Conservation (phyloP, 345 rosid genomes). For the Pistacia vera region DNA sequence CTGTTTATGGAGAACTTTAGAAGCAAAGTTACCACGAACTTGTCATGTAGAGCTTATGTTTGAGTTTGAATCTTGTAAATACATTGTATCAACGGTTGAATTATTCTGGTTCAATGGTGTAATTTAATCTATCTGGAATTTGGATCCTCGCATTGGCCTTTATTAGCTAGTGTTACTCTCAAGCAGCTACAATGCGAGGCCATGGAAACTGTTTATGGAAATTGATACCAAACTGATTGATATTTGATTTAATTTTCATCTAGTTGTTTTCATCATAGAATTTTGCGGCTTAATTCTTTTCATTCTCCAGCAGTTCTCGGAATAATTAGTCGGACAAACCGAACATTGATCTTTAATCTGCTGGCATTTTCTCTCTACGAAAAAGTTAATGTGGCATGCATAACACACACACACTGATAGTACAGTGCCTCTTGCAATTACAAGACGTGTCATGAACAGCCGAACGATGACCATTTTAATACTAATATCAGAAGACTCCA, state of each 20-base stretch:
- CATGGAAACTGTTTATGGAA: neutral
- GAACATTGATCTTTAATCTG: neutral
- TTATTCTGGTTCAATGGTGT: neutral
- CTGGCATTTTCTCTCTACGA: neutral
- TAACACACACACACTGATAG: too few species aligned
- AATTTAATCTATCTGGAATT: neutral
- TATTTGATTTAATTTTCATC: neutral
- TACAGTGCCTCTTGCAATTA: too few species aligned
- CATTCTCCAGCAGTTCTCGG: too few species aligned
- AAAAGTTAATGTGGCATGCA: neutral
- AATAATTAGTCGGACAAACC: too few species aligned
- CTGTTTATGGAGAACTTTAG: constrained; percentile 87
- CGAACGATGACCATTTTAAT: too few species aligned
- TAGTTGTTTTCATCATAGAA: neutral
- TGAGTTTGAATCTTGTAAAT: neutral
- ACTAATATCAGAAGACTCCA: too few species aligned
- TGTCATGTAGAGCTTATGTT: constrained; percentile 28
- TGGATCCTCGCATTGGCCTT: neutral
- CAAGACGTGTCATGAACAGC: too few species aligned
- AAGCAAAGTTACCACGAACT: constrained; percentile 69
- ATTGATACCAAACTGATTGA: neutral
- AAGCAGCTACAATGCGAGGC: neutral
- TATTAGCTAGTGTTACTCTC: neutral
- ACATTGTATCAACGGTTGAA: neutral
- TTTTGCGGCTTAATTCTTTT: too few species aligned